phyloP scores from a whole-genome alignment of 176 grass and related monocot genomes.

The Triticum aestivum region IWGSC_CS_RefSeq_v2.1 NC_057809.1:119722129-119722628 shows the following conservation, averaged over 20 bases:
- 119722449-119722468: background rate
- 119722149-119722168: background rate
- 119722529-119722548: constrained; percentile 68
- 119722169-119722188: background rate
- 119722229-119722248: constrained; percentile 50
- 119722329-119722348: constrained; percentile 79
- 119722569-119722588: constrained; percentile 79
- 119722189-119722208: constrained; percentile 25
- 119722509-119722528: constrained; percentile 64
- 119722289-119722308: constrained; percentile 82
- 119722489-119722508: constrained; percentile 54
- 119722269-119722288: constrained; percentile 69
- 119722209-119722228: constrained; percentile 78
- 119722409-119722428: constrained; percentile 37
- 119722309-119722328: constrained; percentile 70
- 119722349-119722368: constrained; percentile 78
- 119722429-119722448: constrained; percentile 16
- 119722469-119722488: constrained; percentile 18
- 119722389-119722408: constrained; percentile 72
- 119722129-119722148: background rate
- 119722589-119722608: constrained; percentile 72
- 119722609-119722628: constrained; percentile 50
- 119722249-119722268: constrained; percentile 68
- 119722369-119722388: constrained; percentile 58
- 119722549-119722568: constrained; percentile 78